Evolutionary conservation across 192 early-diverging fungal genomes (phyloP).

Genomic region (Backusella psychrophila): DNA sequence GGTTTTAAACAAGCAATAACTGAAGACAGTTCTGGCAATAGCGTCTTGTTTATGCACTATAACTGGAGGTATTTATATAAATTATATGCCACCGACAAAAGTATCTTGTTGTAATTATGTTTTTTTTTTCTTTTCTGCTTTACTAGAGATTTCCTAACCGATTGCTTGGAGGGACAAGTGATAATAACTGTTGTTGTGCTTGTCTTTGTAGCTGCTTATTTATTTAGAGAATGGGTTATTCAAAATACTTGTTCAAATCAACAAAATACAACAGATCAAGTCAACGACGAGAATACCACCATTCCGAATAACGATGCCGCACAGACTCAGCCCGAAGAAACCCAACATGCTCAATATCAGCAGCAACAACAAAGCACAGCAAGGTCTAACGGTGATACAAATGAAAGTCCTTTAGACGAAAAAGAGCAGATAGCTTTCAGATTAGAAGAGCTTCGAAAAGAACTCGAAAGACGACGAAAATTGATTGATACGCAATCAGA

Average conservation of each 20-base stretch:
- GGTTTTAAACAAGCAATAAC: slow-evolving; percentile 2
- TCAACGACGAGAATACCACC: neutral
- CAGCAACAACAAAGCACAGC: neutral
- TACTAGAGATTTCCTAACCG: slow-evolving; percentile 49
- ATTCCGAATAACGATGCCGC: too few relatives aligned
- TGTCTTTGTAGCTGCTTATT: slow-evolving; percentile 72
- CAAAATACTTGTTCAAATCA: slow-evolving; percentile 38
- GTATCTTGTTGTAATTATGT: neutral
- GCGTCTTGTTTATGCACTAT: neutral
- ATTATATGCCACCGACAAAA: neutral
- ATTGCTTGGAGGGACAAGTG: slow-evolving; percentile 83
- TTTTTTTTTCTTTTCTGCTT: neutral
- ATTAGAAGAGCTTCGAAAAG: neutral
- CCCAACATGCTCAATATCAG: neutral
- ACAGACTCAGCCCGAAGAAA: too few relatives aligned
- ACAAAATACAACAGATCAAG: neutral
- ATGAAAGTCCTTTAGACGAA: neutral
- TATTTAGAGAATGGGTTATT: slow-evolving; percentile 86
- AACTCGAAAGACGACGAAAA: neutral
- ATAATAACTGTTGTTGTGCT: slow-evolving; percentile 72
- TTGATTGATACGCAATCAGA: neutral
- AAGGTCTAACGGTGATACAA: neutral
- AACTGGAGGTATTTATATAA: neutral
- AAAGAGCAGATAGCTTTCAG: neutral
- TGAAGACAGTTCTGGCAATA: neutral